Conservation (phyloP, 805 yeast genomes). For the Candida hispaniensis region DNA sequence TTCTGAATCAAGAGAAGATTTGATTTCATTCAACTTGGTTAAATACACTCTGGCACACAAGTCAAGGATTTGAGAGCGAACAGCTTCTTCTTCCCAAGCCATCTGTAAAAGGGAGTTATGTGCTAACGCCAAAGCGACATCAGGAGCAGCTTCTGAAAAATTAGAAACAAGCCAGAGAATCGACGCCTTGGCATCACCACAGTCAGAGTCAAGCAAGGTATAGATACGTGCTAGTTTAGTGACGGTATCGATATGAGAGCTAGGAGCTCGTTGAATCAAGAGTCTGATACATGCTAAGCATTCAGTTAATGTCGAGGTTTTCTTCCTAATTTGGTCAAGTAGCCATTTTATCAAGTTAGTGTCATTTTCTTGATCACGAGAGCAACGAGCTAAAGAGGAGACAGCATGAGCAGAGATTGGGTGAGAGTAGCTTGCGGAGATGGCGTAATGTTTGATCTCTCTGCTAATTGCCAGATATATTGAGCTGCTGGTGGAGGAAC, state of each 20-base stretch:
- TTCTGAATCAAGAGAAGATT: conserved; percentile 17
- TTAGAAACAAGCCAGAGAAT: conserved; percentile 91
- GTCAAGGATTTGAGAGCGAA: conserved; percentile 59
- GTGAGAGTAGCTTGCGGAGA: conserved; percentile 21
- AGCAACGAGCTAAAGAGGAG: conserved; percentile 48
- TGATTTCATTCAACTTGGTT: conserved; percentile 37
- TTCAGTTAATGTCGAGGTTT: conserved; percentile 39
- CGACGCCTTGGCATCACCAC: conserved; percentile 55
- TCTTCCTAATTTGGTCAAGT: conserved; percentile 36
- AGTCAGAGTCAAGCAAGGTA: conserved; percentile 18
- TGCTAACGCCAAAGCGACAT: conserved; percentile 65
- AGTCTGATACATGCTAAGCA: conserved; percentile 61
- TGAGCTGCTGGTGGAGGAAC: no score
- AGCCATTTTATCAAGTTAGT: conserved; percentile 58
- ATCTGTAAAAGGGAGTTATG: conserved; percentile 47
- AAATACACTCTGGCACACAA: conserved; percentile 65
- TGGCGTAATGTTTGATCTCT: conserved; percentile 56
- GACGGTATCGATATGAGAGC: conserved; percentile 43
- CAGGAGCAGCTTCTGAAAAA: conserved; percentile 37
- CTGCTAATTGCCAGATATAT: no score
- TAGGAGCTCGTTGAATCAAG: conserved; percentile 54
- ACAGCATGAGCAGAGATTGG: conserved; percentile 40
- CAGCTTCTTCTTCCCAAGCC: conserved; percentile 42
- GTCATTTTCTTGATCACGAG: conserved; percentile 27
- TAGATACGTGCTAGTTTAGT: conserved; percentile 37